Conservation (phyloP, 2,329 filamentous ascomycete genomes). For the Magnaporthiopsis incrustans region DNA sequence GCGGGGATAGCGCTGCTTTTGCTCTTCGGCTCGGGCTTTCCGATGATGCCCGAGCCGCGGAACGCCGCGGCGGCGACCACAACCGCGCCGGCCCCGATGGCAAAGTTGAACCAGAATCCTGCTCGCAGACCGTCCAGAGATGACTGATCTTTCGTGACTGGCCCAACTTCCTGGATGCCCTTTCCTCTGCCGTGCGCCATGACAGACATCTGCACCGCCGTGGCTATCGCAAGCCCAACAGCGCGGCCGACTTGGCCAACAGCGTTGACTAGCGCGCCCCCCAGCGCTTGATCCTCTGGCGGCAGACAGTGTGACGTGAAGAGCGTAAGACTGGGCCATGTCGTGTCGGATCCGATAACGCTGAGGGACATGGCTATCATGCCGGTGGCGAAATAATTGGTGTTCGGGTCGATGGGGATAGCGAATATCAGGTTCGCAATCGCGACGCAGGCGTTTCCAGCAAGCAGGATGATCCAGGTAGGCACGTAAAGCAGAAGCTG, state of each 20-base stretch:
- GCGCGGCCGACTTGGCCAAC: conserved; percentile 58
- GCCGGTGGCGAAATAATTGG: conserved; percentile 60
- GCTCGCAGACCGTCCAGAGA: conserved; percentile 41
- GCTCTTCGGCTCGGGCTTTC: conserved; percentile 14
- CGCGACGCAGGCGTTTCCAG: conserved; percentile 48
- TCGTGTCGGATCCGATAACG: conserved; percentile 58
- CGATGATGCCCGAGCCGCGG: conserved; percentile 43
- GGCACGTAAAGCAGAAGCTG: conserved; percentile 49
- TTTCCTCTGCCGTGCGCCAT: conserved; percentile 41
- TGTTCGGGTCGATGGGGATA: conserved; percentile 50
- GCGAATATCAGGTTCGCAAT: conserved; percentile 49
- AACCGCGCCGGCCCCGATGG: conserved; percentile 34
- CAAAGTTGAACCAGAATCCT: conserved; percentile 45
- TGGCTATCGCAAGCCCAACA: conserved; percentile 57
- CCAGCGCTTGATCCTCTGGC: conserved; percentile 56
- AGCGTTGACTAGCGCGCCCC: conserved; percentile 60
- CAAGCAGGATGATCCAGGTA: conserved; percentile 48
- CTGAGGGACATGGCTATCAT: conserved; percentile 58
- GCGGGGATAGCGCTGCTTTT: not conserved
- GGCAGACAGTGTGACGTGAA: conserved; percentile 58
- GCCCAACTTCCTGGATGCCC: conserved; percentile 33
- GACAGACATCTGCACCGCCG: conserved; percentile 55
- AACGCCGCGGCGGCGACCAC: conserved; percentile 38
- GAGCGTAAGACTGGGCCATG: conserved; percentile 57
- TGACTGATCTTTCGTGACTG: conserved; percentile 35